Evolutionary conservation across 768 basidiomycete genomes (phyloP).

Genomic region (Pleurotus ostreatus): DNA sequence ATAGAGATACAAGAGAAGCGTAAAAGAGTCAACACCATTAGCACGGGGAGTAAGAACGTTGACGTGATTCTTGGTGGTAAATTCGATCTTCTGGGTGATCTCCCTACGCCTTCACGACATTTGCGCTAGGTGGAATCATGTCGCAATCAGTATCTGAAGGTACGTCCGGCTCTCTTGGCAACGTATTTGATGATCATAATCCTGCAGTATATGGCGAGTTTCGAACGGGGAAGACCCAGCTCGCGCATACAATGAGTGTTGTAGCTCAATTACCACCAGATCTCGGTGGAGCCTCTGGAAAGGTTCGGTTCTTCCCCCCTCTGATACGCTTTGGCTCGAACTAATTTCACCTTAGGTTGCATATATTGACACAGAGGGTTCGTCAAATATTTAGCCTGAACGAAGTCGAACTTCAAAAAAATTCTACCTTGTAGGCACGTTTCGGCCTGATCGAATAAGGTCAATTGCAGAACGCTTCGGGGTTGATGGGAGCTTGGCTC

Average conservation of each 20-base stretch:
- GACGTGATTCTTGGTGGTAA: conserved; percentile 85
- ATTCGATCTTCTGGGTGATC: conserved; percentile 11
- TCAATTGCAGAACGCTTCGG: conserved; percentile 92
- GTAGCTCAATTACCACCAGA: conserved; percentile 85
- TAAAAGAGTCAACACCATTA: conserved; percentile 75
- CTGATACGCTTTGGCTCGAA: not conserved
- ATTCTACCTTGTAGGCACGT: conserved; percentile 57
- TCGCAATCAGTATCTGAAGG: conserved; percentile 96
- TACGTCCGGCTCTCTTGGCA: conserved; percentile 15
- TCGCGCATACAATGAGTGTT: conserved; percentile 94
- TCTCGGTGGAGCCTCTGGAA: conserved; percentile 87
- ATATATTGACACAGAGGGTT: conserved; percentile 87
- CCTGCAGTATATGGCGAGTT: conserved; percentile 88
- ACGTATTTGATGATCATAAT: not conserved
- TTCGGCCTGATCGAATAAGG: conserved; percentile 89
- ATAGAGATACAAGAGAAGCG: conserved; percentile 87
- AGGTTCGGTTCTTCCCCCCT: conserved; percentile 36
- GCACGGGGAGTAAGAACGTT: conserved; percentile 90
- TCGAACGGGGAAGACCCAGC: conserved; percentile 93
- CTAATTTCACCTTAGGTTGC: conserved; percentile 53
- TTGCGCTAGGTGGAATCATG: conserved; percentile 68
- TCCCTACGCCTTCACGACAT: not conserved
- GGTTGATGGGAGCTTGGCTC: conserved; percentile 81
- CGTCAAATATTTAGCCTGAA: conserved; percentile 1
- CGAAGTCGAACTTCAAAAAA: not conserved